A percentile compares a stretch with the other conserved stretches of the same genome.
These are phyloP conservation scores for Phallus indusiatus DNA, from an alignment of 768 basidiomycete genomes.

Conservation along the genomic window DNA sequence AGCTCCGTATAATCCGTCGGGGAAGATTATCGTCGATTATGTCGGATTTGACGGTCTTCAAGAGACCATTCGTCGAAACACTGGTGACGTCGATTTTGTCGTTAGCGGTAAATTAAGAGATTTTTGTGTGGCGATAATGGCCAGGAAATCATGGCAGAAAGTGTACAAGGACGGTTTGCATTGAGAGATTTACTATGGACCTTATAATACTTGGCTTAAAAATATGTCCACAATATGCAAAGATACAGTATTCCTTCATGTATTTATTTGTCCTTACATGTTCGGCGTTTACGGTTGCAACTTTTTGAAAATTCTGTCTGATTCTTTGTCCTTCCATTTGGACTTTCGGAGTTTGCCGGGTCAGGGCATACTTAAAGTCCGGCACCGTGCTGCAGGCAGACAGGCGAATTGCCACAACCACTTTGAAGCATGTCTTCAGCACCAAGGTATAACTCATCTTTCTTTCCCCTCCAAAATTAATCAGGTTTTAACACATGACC, in stretches of 20 bases:
- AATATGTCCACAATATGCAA: not conserved
- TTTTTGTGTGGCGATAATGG: conserved; percentile 64
- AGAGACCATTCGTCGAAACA: conserved; percentile 24
- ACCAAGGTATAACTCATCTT: conserved; percentile 3
- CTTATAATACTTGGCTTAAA: not conserved
- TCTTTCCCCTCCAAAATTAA: conserved; percentile 2
- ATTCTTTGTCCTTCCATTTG: not conserved
- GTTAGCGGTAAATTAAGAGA: conserved; percentile 46
- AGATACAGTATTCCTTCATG: not conserved
- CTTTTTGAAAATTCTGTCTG: not conserved
- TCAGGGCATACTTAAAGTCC: not conserved
- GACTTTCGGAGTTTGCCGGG: not conserved
- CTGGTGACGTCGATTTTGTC: conserved; percentile 19
- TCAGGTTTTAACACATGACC: not conserved
- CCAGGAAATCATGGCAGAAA: conserved; percentile 62
- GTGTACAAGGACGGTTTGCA: conserved; percentile 44
- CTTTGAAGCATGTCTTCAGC: conserved; percentile 1
- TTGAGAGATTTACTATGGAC: conserved; percentile 20
- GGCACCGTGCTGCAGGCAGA: not conserved
- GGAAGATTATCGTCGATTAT: conserved; percentile 31
- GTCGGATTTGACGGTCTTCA: conserved; percentile 43
- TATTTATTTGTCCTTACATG: not conserved
- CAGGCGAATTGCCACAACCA: not conserved
- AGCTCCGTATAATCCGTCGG: conserved; percentile 26
- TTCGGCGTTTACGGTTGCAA: not conserved